A percentile compares a stretch with the other conserved stretches of the same genome.
phyloP scores from a whole-genome alignment of 768 basidiomycete genomes.

The Leccinum obscurum region DNA sequence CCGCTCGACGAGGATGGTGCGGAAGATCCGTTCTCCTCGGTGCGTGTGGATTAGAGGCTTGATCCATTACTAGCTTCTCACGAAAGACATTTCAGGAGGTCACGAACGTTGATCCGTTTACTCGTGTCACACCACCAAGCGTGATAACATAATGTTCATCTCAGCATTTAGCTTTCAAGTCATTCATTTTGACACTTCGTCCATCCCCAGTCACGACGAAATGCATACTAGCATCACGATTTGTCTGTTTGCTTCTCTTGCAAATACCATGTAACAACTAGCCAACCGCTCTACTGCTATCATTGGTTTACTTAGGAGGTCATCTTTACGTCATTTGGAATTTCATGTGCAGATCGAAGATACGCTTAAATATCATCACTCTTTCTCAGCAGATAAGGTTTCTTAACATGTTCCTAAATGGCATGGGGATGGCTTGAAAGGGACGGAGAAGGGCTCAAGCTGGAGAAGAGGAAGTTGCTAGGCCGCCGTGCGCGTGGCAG shows the following conservation, averaged over 20 bases:
- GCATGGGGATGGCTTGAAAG: not conserved
- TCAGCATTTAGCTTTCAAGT: not conserved
- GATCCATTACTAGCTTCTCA: slow-evolving; percentile 5
- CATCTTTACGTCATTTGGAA: not conserved
- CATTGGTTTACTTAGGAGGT: not conserved
- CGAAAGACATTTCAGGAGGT: slow-evolving; percentile 3
- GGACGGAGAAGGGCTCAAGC: not conserved
- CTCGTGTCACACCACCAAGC: not conserved
- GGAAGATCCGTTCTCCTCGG: slow-evolving; percentile 22
- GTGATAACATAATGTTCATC: not conserved
- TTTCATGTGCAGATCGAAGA: not conserved
- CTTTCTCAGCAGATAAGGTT: not conserved
- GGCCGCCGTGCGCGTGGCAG: not conserved
- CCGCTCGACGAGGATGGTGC: slow-evolving; percentile 28
- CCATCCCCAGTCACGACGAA: not conserved
- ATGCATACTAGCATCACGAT: not conserved
- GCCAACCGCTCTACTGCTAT: not conserved
- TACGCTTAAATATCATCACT: not conserved
- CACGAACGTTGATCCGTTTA: slow-evolving; percentile 13
- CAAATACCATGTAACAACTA: not conserved
- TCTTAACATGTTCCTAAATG: not conserved
- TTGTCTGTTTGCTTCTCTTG: not conserved
- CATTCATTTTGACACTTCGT: not conserved
- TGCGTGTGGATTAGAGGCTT: slow-evolving; percentile 5
- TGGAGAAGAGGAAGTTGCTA: not conserved